These are phyloP conservation scores for Pezicula carpinea DNA, from an alignment of 2,329 filamentous ascomycete species.

Conservation along the genomic window DNA sequence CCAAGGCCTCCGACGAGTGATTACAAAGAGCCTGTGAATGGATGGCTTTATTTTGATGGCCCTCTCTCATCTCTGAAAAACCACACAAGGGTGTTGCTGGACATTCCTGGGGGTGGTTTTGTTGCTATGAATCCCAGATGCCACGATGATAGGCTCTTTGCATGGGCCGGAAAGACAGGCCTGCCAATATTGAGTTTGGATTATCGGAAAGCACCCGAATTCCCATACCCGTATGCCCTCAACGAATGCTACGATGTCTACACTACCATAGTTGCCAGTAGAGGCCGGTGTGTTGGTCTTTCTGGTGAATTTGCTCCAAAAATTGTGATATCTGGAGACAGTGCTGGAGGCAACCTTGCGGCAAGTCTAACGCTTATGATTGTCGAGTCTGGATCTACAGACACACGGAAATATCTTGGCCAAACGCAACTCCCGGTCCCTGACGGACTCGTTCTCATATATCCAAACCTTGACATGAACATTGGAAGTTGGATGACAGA, in stretches of 20 bases:
- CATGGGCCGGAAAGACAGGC: constrained; percentile 85
- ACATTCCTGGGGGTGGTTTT: constrained; percentile 91
- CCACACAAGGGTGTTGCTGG: constrained; percentile 75
- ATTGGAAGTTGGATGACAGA: constrained; percentile 99
- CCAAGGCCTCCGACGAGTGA: constrained; percentile 73
- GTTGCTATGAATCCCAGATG: constrained; percentile 95
- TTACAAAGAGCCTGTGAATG: constrained; percentile 77
- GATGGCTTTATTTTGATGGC: constrained; percentile 93
- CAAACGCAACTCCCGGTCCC: constrained; percentile 65
- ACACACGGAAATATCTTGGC: constrained; percentile 49
- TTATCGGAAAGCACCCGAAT: constrained; percentile 82
- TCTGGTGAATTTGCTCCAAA: constrained; percentile 61
- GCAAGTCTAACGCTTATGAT: constrained; percentile 84
- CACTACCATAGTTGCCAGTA: constrained; percentile 64
- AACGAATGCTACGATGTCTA: constrained; percentile 89
- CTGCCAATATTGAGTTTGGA: constrained; percentile 88
- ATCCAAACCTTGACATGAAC: constrained; percentile 91
- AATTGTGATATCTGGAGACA: constrained; percentile 73
- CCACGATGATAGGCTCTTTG: constrained; percentile 89
- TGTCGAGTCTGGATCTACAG: constrained; percentile 64
- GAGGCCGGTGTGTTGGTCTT: constrained; percentile 72
- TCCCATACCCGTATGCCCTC: constrained; percentile 78
- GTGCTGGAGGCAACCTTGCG: constrained; percentile 76
- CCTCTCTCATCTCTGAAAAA: constrained; percentile 71
- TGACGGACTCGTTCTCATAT: constrained; percentile 78